Evolutionary conservation across 1,284 basidiomycete species (phyloP).

Genomic region (Neotropicomus parvogracilis): DNA sequence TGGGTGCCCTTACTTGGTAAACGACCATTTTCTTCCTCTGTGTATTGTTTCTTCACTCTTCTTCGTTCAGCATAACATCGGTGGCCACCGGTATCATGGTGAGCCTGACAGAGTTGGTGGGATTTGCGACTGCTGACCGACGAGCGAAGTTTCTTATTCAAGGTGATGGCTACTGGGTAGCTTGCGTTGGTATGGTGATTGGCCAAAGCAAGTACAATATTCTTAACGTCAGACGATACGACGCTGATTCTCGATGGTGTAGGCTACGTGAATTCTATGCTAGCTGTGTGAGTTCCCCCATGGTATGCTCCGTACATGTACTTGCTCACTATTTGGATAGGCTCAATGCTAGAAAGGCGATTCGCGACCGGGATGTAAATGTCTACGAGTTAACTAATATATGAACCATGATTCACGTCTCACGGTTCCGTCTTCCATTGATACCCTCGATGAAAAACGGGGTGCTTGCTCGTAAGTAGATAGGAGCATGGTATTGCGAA

Average conservation of each 20-base stretch:
- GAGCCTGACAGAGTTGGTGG: background rate
- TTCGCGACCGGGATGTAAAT: slow-evolving; percentile 6
- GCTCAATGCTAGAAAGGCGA: slow-evolving; percentile 8
- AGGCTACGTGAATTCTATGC: slow-evolving; percentile 17
- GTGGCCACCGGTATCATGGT: slow-evolving; percentile 4
- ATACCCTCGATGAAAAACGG: no score
- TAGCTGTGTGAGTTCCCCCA: slow-evolving; percentile 10
- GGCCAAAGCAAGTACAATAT: slow-evolving; percentile 1
- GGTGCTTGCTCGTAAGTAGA: no score
- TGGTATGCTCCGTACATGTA: background rate
- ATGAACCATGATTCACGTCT: no score
- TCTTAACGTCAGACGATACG: background rate
- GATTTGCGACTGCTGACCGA: background rate
- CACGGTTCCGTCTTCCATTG: no score
- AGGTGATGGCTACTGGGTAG: slow-evolving; percentile 4
- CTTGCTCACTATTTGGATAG: background rate
- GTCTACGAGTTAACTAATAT: background rate
- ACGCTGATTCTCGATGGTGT: background rate
- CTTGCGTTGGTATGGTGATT: slow-evolving; percentile 3
- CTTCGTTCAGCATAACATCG: background rate
- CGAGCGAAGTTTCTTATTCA: slow-evolving; percentile 3
- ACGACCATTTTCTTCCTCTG: background rate
- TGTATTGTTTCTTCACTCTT: background rate
- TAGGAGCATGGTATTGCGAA: no score
- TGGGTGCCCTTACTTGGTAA: slow-evolving; percentile 12